Base-by-base conservation (phyloP, 2,329 filamentous ascomycete genomes). In the Colletotrichum sp. region DNA sequence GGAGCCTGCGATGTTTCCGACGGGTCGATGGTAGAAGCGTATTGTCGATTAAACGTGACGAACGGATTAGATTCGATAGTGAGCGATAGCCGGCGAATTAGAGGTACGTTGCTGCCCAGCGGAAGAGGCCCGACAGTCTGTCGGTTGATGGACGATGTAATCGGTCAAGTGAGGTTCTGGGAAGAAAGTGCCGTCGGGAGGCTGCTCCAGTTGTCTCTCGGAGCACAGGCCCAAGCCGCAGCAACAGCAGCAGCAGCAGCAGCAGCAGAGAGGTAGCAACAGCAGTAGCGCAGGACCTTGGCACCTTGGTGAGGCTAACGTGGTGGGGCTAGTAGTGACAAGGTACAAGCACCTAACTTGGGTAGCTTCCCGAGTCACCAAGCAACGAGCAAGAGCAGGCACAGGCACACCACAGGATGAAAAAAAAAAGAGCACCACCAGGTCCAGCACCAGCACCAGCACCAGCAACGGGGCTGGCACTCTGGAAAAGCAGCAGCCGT, bases 111-210 rank as follows among this genome's bases (percentile, higher is more conserved):
- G 34, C 59, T 69, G 66, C 65, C 62, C 71, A 39, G 75, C 74
- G 62, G 34, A 63, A 70, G 65, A 76, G 75, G 67, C 72, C 66
- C 75, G 74, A 69, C 63, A 55, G 39, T 71, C 66, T 61, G 75
- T 75, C 71, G 71, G 61, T 66, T 57, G 72, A 75, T 71, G 75
- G 66, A 55, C 66, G 75, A 76, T 49, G 49, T 64, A 62, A 71
- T 76, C 74, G 71, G 71, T 74, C 70, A 76, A 76, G 25, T 62
- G 74, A 76, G 36, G 71, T 65, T 73, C 71, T 76, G 71, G 64
- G 74, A 76, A 69, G 74, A 76, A 74, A 69, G 70, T 34, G 59
- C 44, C n/a, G 44, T 69, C 71, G 71, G 74, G 64, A 75, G 72
- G 72, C 63, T 74, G 65, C 74, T 69, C 64, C 71, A 74, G 73